These are phyloP conservation scores for Erodium moschatum DNA, from an alignment of 441 rosid species.

Conservation along the genomic window DNA sequence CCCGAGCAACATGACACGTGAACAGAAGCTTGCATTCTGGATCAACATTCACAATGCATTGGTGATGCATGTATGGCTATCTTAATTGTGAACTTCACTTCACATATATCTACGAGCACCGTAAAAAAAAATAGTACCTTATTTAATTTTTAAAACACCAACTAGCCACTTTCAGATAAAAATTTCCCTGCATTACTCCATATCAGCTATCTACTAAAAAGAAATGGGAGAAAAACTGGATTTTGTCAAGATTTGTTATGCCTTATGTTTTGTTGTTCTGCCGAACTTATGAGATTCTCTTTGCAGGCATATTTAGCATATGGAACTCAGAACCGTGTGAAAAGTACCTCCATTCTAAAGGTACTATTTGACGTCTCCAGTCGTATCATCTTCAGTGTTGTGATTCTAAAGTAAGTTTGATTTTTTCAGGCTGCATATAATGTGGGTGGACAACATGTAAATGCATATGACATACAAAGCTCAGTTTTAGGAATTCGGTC, in stretches of 20 bases:
- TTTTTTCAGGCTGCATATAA: neutral
- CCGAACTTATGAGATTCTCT: slow-evolving; percentile 15
- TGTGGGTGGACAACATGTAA: neutral
- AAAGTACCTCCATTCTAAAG: slow-evolving; percentile 44
- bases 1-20: slow-evolving; percentile 62
- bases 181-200: too few relatives aligned
- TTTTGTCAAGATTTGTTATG: too few relatives aligned
- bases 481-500: neutral
- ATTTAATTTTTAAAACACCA: too few relatives aligned
- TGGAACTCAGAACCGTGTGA: slow-evolving; percentile 42
- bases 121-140: neutral
- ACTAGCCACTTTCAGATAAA: neutral
- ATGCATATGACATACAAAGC: neutral
- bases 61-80: slow-evolving; percentile 62
- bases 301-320: slow-evolving; percentile 75
- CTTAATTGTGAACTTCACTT: slow-evolving; percentile 14
- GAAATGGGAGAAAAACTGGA: too few relatives aligned
- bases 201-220: too few relatives aligned
- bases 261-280: too few relatives aligned
- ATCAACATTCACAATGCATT: slow-evolving; percentile 70
- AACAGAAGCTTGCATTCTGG: slow-evolving; percentile 75
- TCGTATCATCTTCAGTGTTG: neutral
- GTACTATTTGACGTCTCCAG: slow-evolving; percentile 24
- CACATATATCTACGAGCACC: neutral
- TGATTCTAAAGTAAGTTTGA: neutral